phyloP scores from a whole-genome alignment of 441 rosid species.

The Gossypium davidsonii region DNA sequence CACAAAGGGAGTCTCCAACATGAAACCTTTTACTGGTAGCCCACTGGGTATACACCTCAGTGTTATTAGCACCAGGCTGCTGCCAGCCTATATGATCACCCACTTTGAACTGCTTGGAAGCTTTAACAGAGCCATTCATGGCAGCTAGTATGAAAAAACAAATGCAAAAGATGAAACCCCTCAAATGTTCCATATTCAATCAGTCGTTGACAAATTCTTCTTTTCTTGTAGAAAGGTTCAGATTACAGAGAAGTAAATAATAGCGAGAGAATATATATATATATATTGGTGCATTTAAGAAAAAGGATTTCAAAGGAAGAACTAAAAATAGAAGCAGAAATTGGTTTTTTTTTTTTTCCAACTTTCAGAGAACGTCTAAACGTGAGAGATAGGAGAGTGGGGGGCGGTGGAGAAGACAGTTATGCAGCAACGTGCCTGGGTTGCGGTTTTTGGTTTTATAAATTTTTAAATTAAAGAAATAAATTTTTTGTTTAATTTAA shows the following conservation, averaged over 20 bases:
- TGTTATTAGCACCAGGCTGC: constrained; percentile 38
- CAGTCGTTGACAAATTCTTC: constrained; percentile 3
- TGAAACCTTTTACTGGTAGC: constrained; percentile 60
- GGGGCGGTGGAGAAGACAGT: background rate
- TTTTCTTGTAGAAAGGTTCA: background rate
- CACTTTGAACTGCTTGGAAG: constrained; percentile 48
- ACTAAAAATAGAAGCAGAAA: background rate
- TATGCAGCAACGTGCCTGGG: background rate
- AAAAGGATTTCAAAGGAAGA: background rate
- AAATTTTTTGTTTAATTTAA: too few species aligned
- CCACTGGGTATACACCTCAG: constrained; percentile 55
- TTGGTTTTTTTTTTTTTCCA: background rate
- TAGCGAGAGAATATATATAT: background rate
- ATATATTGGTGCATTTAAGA: background rate
- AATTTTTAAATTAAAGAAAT: too few species aligned
- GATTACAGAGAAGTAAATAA: background rate
- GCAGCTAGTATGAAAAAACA: constrained; percentile 17
- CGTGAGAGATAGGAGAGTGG: background rate
- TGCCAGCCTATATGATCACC: constrained; percentile 73
- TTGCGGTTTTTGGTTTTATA: background rate
- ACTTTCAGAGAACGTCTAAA: background rate
- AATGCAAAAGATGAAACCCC: constrained; percentile 14
- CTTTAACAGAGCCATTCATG: constrained; percentile 23
- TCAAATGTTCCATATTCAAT: constrained; percentile 16
- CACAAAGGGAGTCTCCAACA: constrained; percentile 74